These are phyloP conservation scores for Aspergillus sclerotialis DNA, from an alignment of 2,329 filamentous ascomycete genomes.

Conservation along the genomic window DNA sequence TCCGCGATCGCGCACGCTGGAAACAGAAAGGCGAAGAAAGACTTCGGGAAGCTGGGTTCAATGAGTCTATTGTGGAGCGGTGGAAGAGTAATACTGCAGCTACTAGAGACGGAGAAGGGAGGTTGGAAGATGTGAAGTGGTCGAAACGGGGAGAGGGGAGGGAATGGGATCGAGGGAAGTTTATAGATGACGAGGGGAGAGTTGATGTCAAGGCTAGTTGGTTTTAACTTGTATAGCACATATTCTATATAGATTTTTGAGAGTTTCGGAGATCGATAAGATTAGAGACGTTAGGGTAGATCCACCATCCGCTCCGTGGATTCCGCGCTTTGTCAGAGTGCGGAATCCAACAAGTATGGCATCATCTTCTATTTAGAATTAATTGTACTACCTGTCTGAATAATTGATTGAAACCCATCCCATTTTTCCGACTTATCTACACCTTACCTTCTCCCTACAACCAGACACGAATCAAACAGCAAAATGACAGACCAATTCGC, in stretches of 20 bases:
- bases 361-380: too few species aligned
- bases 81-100: constrained; percentile 60
- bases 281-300: too few species aligned
- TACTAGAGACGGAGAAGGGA: constrained; percentile 43
- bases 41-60: constrained; percentile 70
- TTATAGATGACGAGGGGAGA: constrained; percentile 48
- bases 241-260: too few species aligned
- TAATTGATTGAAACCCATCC: background rate
- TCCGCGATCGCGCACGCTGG: constrained; percentile 74
- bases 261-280: too few species aligned
- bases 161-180: constrained; percentile 62
- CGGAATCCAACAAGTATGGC: constrained; percentile 6
- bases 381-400: too few species aligned
- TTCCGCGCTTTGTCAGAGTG: constrained; percentile 15
- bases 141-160: constrained; percentile 59
- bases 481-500: constrained; percentile 45
- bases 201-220: constrained; percentile 46
- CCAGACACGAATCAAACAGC: constrained; percentile 2
- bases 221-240: constrained; percentile 18
- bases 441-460: background rate
- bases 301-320: too few species aligned
- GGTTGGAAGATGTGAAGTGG: constrained; percentile 68
- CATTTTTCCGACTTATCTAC: background rate
- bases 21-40: constrained; percentile 68
- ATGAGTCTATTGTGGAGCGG: constrained; percentile 63